phyloP scores from a whole-genome alignment of 306 rosid species.

The Prunus campanulata region DNA sequence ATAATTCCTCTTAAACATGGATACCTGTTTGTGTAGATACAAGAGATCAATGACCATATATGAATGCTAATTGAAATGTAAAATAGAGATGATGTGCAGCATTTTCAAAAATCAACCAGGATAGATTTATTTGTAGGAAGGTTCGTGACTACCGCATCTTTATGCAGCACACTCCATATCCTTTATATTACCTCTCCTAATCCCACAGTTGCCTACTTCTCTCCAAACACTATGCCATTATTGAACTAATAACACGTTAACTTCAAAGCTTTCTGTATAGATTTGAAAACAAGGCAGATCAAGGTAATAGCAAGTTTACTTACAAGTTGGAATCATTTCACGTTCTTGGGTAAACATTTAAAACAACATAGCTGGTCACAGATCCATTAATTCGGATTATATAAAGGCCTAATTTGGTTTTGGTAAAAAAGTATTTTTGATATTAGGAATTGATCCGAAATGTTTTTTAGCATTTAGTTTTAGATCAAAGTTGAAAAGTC shows the following conservation, averaged over 20 bases:
- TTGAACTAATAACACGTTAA: neutral
- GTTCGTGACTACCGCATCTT: neutral
- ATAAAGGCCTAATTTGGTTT: too few relatives aligned
- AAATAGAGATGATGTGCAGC: neutral
- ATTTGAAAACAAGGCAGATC: neutral
- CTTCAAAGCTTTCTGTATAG: neutral
- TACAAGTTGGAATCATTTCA: neutral
- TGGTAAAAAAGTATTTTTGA: too few relatives aligned
- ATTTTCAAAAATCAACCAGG: neutral
- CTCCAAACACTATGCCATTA: neutral
- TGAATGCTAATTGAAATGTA: neutral
- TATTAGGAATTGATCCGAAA: too few relatives aligned
- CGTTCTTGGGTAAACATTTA: neutral
- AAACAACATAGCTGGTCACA: neutral
- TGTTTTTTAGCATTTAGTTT: too few relatives aligned
- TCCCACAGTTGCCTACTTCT: neutral
- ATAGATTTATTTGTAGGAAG: neutral
- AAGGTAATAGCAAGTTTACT: neutral
- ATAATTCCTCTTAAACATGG: constrained; percentile 93
- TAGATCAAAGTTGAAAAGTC: too few relatives aligned
- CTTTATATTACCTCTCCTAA: neutral
- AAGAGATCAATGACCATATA: neutral
- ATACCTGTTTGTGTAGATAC: constrained; percentile 46
- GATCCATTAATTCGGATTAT: neutral
- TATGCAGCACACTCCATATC: neutral